Percentiles rank a stretch among this genome's conserved stretches.
Conservation (phyloP, 2,329 filamentous ascomycete genomes). For the Ophiostoma montium region DNA sequence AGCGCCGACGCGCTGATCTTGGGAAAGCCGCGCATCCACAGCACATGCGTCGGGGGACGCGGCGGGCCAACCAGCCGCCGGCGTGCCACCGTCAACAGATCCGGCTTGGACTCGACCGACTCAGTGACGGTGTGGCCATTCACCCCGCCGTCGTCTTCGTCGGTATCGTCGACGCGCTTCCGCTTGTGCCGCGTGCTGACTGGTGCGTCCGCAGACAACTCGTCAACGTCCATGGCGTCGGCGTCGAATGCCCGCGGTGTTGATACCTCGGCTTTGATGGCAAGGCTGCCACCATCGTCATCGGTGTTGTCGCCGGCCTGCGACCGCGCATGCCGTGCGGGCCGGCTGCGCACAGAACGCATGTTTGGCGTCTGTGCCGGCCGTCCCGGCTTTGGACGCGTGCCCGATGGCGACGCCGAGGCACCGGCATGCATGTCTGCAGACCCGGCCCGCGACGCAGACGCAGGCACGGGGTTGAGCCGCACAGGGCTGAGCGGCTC, state of each 20-base stretch:
- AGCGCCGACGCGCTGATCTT: slow-evolving; percentile 59
- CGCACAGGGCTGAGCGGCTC: slow-evolving; percentile 46
- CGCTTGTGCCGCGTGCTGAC: slow-evolving; percentile 30
- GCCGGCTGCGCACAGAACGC: slow-evolving; percentile 4
- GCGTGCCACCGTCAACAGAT: slow-evolving; percentile 11
- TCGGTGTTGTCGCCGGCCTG: background rate
- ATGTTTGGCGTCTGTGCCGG: background rate
- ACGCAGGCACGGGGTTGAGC: slow-evolving; percentile 21
- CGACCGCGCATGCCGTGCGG: background rate
- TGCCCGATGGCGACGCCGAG: background rate
- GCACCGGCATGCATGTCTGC: background rate
- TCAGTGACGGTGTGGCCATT: background rate
- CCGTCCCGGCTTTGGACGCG: background rate
- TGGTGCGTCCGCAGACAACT: slow-evolving; percentile 23
- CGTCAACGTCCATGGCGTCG: slow-evolving; percentile 38
- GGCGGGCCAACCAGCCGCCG: slow-evolving; percentile 22
- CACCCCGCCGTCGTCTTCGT: background rate
- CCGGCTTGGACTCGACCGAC: slow-evolving; percentile 2
- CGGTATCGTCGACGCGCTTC: slow-evolving; percentile 35
- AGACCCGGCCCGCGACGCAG: background rate
- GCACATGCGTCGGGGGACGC: slow-evolving; percentile 49
- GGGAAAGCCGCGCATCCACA: slow-evolving; percentile 63
- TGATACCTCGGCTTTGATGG: slow-evolving; percentile 44
- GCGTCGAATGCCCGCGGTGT: slow-evolving; percentile 43
- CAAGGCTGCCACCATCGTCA: background rate